Base-by-base conservation (phyloP, 495 filamentous ascomycete genomes). In the Rusavskia elegans region DNA sequence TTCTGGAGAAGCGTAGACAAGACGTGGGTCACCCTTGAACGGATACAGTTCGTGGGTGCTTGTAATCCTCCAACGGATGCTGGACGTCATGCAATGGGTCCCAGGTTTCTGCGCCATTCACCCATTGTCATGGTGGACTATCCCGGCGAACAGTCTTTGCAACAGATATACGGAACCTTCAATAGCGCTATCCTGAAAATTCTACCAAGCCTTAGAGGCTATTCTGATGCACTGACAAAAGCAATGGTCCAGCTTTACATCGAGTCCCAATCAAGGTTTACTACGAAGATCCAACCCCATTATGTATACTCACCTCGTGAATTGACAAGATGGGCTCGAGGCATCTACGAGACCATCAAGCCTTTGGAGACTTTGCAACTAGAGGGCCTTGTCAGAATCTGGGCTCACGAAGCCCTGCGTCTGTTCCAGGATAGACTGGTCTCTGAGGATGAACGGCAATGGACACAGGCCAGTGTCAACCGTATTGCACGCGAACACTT, bases 231-330 rank as follows among this genome's bases (percentile, higher is more conserved):
- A 20, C 81, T 99, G 38, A 99, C 92, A 1, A 93, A 94, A 67
- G 85, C 93, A 13, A 99, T 99, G 92, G 90, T 99, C 5, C 83
- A 87, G 57, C 83, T 99, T 64, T 99, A 97, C 61, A 66, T 89
- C 39, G 89, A 95, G 63, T 97, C 92, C 19, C 93, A 99, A 61
- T 71, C 84, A 58, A 77, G 85, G 51, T 99, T 99, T 62, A 97
- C 92, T 4, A 79, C 93, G 7, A 82, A 92, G 68, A 95, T 97
- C 39, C 92, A 97, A 60, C 92, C 92, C 5, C 92, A 99, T 61
- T 99, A 99, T 62, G 88, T 99, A 29, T 99, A 99, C 76, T 95
- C 89, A 64, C 92, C 92, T 66, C 85, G 92, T 81, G 92, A 99
- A 64, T 72, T 99, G 54, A 97, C 93, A 23, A 75, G 92, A 61